A percentile compares a stretch with the other conserved stretches of the same genome.
Evolutionary conservation across 139 green algal genomes (phyloP).

Genomic region (Tetradesmus lagerheimii): DNA sequence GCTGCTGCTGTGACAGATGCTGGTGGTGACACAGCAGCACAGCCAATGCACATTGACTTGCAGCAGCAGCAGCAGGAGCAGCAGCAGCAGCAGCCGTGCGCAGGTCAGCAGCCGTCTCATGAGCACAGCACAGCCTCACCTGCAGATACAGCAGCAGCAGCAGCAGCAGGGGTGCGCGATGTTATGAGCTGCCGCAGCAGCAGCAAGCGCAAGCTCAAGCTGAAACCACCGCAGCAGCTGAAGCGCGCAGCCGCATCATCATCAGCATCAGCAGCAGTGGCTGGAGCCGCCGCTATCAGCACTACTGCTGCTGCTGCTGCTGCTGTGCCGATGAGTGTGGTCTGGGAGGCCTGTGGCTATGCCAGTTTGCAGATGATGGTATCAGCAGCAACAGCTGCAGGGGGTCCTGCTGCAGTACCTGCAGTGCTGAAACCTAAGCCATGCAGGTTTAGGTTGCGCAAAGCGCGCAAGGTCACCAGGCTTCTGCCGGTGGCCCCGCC

Average conservation of each 20-base stretch:
- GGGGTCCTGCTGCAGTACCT: not conserved
- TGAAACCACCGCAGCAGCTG: not conserved
- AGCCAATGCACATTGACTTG: not conserved
- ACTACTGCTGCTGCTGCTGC: not conserved
- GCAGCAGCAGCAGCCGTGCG: not conserved
- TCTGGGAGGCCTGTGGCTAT: not conserved
- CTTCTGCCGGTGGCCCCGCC: not conserved
- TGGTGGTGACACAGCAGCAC: not conserved
- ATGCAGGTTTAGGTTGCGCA: not conserved
- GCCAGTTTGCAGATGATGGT: not conserved
- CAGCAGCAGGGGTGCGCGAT: not conserved
- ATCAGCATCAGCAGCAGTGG: not conserved
- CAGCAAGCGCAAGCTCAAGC: conserved; percentile 14
- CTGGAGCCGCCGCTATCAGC: not conserved
- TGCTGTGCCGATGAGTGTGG: not conserved
- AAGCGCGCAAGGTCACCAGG: not conserved
- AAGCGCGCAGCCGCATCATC: not conserved
- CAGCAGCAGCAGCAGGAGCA: not conserved
- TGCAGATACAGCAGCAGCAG: not conserved
- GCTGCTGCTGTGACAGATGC: not conserved
- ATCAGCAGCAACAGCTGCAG: not conserved
- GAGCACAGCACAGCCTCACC: not conserved
- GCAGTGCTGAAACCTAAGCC: not conserved
- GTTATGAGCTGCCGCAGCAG: not conserved
- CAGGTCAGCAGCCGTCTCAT: too few species aligned